A percentile compares a stretch with the other conserved stretches of the same genome.
These are phyloP conservation scores for Trichoderma reesei DNA, from an alignment of 495 filamentous ascomycete genomes.

Conservation along the genomic window DNA sequence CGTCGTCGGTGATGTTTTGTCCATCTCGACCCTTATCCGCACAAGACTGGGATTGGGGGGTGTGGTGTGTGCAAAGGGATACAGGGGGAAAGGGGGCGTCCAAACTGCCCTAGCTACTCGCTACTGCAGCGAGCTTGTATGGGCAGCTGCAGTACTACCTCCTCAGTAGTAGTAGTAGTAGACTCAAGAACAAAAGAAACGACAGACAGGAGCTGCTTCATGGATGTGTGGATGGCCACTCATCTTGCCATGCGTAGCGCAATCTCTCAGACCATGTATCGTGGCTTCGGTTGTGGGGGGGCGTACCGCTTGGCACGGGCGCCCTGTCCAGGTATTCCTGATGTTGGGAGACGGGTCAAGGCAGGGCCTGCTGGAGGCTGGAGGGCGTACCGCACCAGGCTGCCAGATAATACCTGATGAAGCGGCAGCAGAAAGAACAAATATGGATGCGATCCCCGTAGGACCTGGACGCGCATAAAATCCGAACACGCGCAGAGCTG, in stretches of 20 bases:
- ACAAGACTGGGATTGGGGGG: background rate
- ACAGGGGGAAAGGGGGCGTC: background rate
- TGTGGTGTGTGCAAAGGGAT: background rate
- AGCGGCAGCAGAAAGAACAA: background rate
- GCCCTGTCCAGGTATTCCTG: background rate
- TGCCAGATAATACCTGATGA: too few relatives aligned
- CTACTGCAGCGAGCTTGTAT: too few relatives aligned
- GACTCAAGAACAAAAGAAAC: background rate
- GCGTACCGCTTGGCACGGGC: background rate
- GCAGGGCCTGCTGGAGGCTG: background rate
- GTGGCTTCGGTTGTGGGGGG: background rate
- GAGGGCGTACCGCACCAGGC: background rate
- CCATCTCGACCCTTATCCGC: background rate
- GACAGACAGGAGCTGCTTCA: background rate
- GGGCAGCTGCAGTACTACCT: too few relatives aligned
- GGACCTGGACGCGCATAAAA: background rate
- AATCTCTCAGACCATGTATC: background rate
- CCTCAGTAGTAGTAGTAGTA: too few relatives aligned
- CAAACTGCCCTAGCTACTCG: background rate
- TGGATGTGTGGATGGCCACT: background rate
- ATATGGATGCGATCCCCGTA: background rate
- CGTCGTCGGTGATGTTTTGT: background rate
- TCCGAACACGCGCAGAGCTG: background rate
- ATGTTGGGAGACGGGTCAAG: background rate
- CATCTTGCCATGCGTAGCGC: background rate